phyloP scores from a whole-genome alignment of 1,139 yeast genomes.

The Lodderomyces margitis region DNA sequence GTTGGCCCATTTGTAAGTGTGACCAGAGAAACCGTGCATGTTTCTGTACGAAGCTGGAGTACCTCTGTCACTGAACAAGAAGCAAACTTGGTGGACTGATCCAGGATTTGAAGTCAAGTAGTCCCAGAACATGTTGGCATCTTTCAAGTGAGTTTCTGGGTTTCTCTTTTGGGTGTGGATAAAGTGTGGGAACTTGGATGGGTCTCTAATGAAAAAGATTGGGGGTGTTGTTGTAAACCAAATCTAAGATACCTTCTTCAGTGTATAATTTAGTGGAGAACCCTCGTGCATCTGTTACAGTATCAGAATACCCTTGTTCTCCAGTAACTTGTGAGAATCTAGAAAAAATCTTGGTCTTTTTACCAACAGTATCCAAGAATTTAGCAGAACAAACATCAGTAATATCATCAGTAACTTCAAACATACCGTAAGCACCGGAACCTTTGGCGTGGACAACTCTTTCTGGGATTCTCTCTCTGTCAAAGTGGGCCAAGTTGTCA shows the following conservation, averaged over 20 bases:
- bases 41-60: conserved; percentile 63
- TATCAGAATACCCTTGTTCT: conserved; percentile 78
- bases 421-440: conserved; percentile 79
- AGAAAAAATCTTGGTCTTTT: conserved; percentile 69
- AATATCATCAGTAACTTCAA: conserved; percentile 81
- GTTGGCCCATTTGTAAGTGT: conserved; percentile 67
- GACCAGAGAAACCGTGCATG: conserved; percentile 74
- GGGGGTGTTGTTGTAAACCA: conserved; percentile 92
- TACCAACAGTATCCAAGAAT: conserved; percentile 70
- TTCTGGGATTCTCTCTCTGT: too few relatives aligned
- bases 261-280: conserved; percentile 81
- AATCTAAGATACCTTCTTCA: conserved; percentile 84
- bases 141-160: conserved; percentile 81
- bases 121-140: conserved; percentile 73
- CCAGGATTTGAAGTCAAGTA: conserved; percentile 62
- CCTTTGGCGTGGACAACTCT: conserved; percentile 92
- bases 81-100: conserved; percentile 61
- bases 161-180: conserved; percentile 82
- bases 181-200: conserved; percentile 83
- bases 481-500: conserved; percentile 75
- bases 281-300: conserved; percentile 90
- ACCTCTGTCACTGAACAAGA: conserved; percentile 65
- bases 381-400: conserved; percentile 70
- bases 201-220: conserved; percentile 80
- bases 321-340: conserved; percentile 92